These are phyloP conservation scores for Penicillium paxilli DNA, from an alignment of 495 filamentous ascomycete species.

Conservation along the genomic window DNA sequence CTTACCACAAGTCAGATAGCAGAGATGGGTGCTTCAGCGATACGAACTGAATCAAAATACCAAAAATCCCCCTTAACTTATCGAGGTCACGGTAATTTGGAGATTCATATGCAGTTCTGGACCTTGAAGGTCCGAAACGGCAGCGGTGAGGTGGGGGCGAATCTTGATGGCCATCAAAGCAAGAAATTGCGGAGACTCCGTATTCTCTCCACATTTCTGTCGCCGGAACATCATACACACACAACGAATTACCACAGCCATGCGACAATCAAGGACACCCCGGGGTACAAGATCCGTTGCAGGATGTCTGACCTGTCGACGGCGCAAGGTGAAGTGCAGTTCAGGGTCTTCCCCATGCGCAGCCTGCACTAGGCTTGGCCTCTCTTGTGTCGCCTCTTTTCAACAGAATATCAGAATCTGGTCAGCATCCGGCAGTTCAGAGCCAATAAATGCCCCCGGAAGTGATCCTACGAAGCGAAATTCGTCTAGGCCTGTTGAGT, in stretches of 20 bases:
- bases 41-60: no score
- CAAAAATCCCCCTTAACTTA: no score
- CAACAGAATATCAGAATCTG: slow-evolving; percentile 33
- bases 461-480: not conserved
- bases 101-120: no score
- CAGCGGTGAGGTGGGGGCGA: no score
- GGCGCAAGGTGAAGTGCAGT: slow-evolving; percentile 35
- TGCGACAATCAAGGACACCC: not conserved
- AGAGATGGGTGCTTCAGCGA: no score
- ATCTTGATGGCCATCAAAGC: no score
- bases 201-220: no score
- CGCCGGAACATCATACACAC: no score
- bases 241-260: not conserved
- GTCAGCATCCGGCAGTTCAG: not conserved
- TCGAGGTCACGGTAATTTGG: no score
- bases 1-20: no score
- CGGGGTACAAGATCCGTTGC: not conserved
- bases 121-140: no score
- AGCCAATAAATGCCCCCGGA: not conserved
- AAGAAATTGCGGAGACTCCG: no score
- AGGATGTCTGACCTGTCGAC: slow-evolving; percentile 37
- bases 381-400: slow-evolving; percentile 35
- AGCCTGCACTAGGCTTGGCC: slow-evolving; percentile 32
- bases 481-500: not conserved
- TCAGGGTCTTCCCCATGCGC: slow-evolving; percentile 31